A percentile compares a stretch with the other conserved stretches of the same genome.
phyloP scores from a whole-genome alignment of 1,284 basidiomycete species.

The Meripilus lineatus region DNA sequence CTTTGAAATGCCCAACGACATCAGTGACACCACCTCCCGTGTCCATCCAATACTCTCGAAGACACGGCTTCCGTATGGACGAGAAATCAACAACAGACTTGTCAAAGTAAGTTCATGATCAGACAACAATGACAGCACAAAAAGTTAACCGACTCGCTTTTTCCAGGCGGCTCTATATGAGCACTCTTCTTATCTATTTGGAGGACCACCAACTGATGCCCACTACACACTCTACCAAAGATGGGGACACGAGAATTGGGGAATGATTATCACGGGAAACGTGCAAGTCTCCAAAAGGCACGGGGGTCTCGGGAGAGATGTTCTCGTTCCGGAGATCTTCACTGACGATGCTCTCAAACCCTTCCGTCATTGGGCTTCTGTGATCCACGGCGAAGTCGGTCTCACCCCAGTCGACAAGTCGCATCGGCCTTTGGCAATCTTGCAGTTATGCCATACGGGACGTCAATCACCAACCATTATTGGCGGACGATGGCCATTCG shows the following conservation, averaged over 20 bases:
- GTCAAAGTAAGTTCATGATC: no score
- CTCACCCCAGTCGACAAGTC: slow-evolving; percentile 1
- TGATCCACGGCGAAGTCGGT: slow-evolving; percentile 39
- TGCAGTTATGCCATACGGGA: slow-evolving; percentile 87
- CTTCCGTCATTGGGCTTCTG: slow-evolving; percentile 47
- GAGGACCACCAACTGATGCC: slow-evolving; percentile 67
- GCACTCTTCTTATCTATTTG: slow-evolving; percentile 61
- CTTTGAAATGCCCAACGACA: no score
- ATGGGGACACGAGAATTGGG: slow-evolving; percentile 83
- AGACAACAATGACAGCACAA: no score
- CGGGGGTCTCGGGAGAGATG: slow-evolving; percentile 78
- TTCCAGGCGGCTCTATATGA: slow-evolving; percentile 86
- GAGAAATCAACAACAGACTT: no score
- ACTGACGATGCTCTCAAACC: slow-evolving; percentile 40
- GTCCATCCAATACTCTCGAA: no score
- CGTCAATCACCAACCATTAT: slow-evolving; percentile 78
- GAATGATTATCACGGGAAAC: slow-evolving; percentile 89
- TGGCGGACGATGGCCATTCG: slow-evolving; percentile 59
- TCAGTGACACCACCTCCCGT: no score
- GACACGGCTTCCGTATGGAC: no score
- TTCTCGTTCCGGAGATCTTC: slow-evolving; percentile 52
- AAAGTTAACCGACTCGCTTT: no score
- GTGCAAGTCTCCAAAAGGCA: slow-evolving; percentile 73
- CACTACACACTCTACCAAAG: slow-evolving; percentile 68
- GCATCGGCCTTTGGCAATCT: slow-evolving; percentile 45